These are phyloP conservation scores for Hanseniaspora meyeri DNA, from an alignment of 805 yeast genomes.

Conservation along the genomic window DNA sequence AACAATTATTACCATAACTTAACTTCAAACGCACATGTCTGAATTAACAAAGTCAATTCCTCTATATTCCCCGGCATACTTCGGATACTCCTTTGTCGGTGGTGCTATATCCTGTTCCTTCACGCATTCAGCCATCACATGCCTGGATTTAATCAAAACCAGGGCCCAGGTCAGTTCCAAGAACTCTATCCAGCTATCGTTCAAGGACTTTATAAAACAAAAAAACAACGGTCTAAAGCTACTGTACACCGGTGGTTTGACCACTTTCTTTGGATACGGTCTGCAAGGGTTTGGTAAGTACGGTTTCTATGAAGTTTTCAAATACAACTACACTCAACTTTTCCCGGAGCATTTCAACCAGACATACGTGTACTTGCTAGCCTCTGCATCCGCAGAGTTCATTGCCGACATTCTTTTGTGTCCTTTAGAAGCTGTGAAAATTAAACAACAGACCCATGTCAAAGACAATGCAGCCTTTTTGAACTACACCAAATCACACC, in stretches of 20 bases:
- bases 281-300: constrained; percentile 96
- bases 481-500: constrained; percentile 4
- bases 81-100: constrained; percentile 42
- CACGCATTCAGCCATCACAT: constrained; percentile 86
- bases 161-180: constrained; percentile 75
- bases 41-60: background rate
- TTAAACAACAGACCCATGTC: constrained; percentile 80
- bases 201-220: constrained; percentile 1
- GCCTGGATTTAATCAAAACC: constrained; percentile 85
- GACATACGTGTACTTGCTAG: constrained; percentile 61
- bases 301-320: constrained; percentile 88
- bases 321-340: constrained; percentile 56
- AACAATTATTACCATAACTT: background rate
- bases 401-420: constrained; percentile 81
- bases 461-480: constrained; percentile 35
- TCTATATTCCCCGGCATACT: constrained; percentile 20
- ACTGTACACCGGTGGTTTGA: constrained; percentile 78
- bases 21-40: background rate
- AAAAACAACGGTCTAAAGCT: constrained; percentile 58
- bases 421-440: constrained; percentile 93
- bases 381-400: constrained; percentile 90
- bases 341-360: constrained; percentile 52
- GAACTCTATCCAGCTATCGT: constrained; percentile 23
- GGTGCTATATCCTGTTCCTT: constrained; percentile 87
- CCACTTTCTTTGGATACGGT: constrained; percentile 85